phyloP scores from a whole-genome alignment of 2,329 filamentous ascomycete species.

The Aureobasidium sp. region DNA sequence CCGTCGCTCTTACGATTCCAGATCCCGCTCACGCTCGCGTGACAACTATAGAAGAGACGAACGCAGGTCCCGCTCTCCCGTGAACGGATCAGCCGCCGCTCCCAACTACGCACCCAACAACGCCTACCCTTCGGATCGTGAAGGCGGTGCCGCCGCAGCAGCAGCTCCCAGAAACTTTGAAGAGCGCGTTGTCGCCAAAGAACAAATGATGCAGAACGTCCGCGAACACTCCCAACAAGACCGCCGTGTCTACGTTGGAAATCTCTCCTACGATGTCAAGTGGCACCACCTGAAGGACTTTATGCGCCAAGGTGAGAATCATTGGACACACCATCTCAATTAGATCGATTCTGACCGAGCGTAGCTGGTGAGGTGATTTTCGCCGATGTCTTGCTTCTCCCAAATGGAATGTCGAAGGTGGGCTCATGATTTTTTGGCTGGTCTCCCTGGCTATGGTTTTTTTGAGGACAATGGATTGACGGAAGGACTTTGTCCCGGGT shows the following conservation, averaged over 20 bases:
- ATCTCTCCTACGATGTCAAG: constrained; percentile 98
- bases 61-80: constrained; percentile 68
- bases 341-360: constrained; percentile 10
- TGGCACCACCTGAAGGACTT: constrained; percentile 99
- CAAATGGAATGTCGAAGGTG: constrained; percentile 99
- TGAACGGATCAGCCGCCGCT: constrained; percentile 60
- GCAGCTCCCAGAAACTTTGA: constrained; percentile 60
- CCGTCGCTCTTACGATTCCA: constrained; percentile 53
- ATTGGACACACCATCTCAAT: background rate
- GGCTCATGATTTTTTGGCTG: constrained; percentile 81
- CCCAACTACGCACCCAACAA: constrained; percentile 56
- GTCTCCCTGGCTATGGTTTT: constrained; percentile 58
- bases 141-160: constrained; percentile 19
- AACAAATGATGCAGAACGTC: constrained; percentile 92
- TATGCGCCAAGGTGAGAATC: constrained; percentile 88
- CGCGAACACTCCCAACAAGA: constrained; percentile 96
- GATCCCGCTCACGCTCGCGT: constrained; percentile 81
- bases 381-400: constrained; percentile 97
- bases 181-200: constrained; percentile 73
- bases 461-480: constrained; percentile 96
- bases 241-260: constrained; percentile 98
- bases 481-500: constrained; percentile 83
- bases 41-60: constrained; percentile 40
- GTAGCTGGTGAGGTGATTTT: constrained; percentile 98
- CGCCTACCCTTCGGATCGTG: constrained; percentile 8